Evolutionary conservation across 352 stramenopile species (phyloP), one percentile per base, ranked within the genome.

Genomic region (Phytopythium kandeliae): DNA sequence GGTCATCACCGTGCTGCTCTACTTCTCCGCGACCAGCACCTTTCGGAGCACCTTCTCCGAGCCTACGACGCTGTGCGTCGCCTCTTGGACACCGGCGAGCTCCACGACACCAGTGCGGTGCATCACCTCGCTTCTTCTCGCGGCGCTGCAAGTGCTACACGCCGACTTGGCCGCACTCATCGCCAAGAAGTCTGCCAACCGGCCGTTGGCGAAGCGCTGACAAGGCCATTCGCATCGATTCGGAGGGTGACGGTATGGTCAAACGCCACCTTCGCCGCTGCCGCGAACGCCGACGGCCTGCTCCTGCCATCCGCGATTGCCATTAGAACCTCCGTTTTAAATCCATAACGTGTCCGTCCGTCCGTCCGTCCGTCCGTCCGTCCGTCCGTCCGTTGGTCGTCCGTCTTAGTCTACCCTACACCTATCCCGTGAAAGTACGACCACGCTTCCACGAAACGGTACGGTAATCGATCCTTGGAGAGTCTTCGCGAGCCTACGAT

Each of bases 211-310:
- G 65, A 74, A 88, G 83, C 55, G 78, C 88, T 17, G 76, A 91
- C 58, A 89, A 89, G 60, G 80, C 89, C 36, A 91, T 91, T 26
- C 80, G 80, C 51, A 91, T 77, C 55, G 80, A 88, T 56, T 91
- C 80, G 31, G 80, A 89, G 56, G 65, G 57, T 53, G 79, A 91
- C 25, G 69, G 65, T n/a, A n/a, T n/a, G n/a, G n/a, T n/a, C n/a
- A n/a, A n/a, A n/a, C n/a, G n/a, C n/a, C n/a, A n/a, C n/a, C n/a
- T n/a, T n/a, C n/a, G n/a, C n/a, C n/a, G n/a, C n/a, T n/a, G n/a
- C n/a, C n/a, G n/a, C n/a, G n/a, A n/a, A n/a, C n/a, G n/a, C n/a
- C n/a, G n/a, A n/a, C n/a, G n/a, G n/a, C n/a, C n/a, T n/a, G n/a
- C n/a, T n/a, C n/a, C n/a, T n/a, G n/a, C n/a, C n/a, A n/a, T n/a